Base-by-base conservation (phyloP, 2,329 filamentous ascomycete species). In the Magnaporthiopsis incrustans region DNA sequence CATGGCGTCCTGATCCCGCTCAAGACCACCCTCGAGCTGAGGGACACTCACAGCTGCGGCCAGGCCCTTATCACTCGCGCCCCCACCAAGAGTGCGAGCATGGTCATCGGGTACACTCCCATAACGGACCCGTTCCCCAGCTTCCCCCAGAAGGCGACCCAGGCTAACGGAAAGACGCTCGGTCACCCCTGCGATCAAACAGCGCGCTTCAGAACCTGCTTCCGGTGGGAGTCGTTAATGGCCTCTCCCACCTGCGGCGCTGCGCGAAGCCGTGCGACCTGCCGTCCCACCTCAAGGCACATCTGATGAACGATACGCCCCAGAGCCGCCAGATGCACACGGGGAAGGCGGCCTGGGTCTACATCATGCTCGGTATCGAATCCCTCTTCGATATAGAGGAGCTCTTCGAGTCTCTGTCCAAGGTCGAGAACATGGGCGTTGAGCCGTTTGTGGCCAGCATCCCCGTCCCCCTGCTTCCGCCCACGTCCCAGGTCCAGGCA, bases 401-500 rank as follows among this genome's bases (percentile, higher is more conserved):
- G 65, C 75, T 91, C 32, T 67, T 78, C 53, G 71, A 76, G 59
- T 75, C 76, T 14, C 72, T 87, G 65, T 77, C 78, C 44, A 70
- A 74, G 27, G 73, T 85, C 60, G 80, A 85, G 66, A 81, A 78
- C 30, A 74, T 83, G 68, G 79, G 82, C 64, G 77, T 79, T 60
- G 73, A 70, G 56, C 77, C 85, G 59, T 85, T 85, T 70, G 77
- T 92, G 62, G 80, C 82, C 63, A 82, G 81, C 64, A 84, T 91
- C 64, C 83, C 86, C 0, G 88, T 95, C 15, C 91, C 91, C 8
- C 78, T 89, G 32, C 78, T 91, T 59, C 83, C 90, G 30, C 91
- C 91, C 2, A 92, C 88, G 6, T 93, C 89, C 4, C 84, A 88
- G 68, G 81, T 88, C 56, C 90, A 94, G 74, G 90, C 91, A 11